A percentile compares a stretch with the other conserved stretches of the same genome.
These are phyloP conservation scores for Agaricus subrufescens DNA, from an alignment of 768 basidiomycete species.

Conservation along the genomic window DNA sequence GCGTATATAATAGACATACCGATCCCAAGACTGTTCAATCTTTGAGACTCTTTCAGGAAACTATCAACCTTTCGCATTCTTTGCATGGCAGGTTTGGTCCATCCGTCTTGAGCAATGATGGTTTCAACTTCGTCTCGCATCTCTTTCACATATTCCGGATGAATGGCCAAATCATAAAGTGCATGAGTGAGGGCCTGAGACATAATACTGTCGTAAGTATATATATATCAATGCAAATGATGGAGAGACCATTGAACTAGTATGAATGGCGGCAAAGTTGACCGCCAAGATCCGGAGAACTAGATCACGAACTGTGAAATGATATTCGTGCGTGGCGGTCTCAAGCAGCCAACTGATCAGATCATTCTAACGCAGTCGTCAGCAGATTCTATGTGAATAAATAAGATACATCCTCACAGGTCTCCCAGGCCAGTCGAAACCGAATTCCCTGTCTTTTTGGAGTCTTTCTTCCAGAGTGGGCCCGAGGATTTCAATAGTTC, in stretches of 20 bases:
- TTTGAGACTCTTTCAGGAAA: constrained; percentile 36
- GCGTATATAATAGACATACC: neutral
- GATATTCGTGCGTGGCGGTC: constrained; percentile 9
- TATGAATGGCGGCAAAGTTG: constrained; percentile 40
- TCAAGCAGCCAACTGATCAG: constrained; percentile 15
- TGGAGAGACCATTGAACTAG: constrained; percentile 28
- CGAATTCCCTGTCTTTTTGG: constrained; percentile 9
- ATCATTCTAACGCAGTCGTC: constrained; percentile 8
- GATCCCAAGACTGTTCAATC: constrained; percentile 6
- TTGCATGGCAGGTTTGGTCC: constrained; percentile 28
- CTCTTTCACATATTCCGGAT: constrained; percentile 25
- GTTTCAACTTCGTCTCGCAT: constrained; percentile 40
- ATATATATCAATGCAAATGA: neutral
- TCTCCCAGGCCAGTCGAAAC: constrained; percentile 10
- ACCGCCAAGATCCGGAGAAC: constrained; percentile 27
- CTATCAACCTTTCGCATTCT: constrained; percentile 42
- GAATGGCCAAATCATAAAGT: constrained; percentile 30
- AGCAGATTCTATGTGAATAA: neutral
- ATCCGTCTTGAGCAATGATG: constrained; percentile 27
- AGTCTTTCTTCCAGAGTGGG: constrained; percentile 13
- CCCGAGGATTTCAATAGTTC: constrained; percentile 8
- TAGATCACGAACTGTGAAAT: constrained; percentile 13
- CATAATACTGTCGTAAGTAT: neutral
- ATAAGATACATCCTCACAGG: constrained; percentile 1
- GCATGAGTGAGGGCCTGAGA: constrained; percentile 29